phyloP scores from a whole-genome alignment of 2,329 filamentous ascomycete species.

The Venturiaceae sp. region DNA sequence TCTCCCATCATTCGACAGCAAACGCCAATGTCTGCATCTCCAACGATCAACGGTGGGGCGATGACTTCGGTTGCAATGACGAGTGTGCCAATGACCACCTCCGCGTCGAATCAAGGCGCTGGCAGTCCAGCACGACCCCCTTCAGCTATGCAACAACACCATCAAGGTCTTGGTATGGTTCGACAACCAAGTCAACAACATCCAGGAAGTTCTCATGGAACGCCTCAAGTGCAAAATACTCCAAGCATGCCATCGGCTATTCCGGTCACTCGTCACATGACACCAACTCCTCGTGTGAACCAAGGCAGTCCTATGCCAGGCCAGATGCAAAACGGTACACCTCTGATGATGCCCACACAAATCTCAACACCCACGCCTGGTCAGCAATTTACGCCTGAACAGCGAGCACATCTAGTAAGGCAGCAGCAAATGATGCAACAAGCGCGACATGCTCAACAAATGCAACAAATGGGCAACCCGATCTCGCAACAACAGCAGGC shows the following conservation, averaged over 20 bases:
- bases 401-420: conserved; percentile 20
- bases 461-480: conserved; percentile 6
- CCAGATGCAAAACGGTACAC: conserved; percentile 7
- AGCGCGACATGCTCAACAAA: conserved; percentile 16
- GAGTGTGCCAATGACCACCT: conserved; percentile 30
- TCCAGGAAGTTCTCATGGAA: conserved; percentile 19
- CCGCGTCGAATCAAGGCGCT: conserved; percentile 57
- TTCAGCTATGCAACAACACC: conserved; percentile 46
- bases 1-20: conserved; percentile 44
- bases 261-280: conserved; percentile 22
- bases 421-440: conserved; percentile 17
- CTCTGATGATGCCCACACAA: conserved; percentile 6
- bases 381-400: conserved; percentile 9
- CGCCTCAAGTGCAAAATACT: conserved; percentile 27
- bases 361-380: neutral
- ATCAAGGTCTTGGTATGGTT: conserved; percentile 19
- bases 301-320: conserved; percentile 5
- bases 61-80: conserved; percentile 40
- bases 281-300: conserved; percentile 21
- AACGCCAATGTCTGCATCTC: conserved; percentile 56
- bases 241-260: conserved; percentile 23
- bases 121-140: conserved; percentile 55
- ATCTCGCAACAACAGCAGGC: conserved; percentile 1
- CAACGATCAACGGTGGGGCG: conserved; percentile 37
- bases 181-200: conserved; percentile 28